Evolutionary conservation across 192 early-diverging fungal species (phyloP), one percentile per base, ranked within the genome.

Genomic region (Linnemannia elongata): DNA sequence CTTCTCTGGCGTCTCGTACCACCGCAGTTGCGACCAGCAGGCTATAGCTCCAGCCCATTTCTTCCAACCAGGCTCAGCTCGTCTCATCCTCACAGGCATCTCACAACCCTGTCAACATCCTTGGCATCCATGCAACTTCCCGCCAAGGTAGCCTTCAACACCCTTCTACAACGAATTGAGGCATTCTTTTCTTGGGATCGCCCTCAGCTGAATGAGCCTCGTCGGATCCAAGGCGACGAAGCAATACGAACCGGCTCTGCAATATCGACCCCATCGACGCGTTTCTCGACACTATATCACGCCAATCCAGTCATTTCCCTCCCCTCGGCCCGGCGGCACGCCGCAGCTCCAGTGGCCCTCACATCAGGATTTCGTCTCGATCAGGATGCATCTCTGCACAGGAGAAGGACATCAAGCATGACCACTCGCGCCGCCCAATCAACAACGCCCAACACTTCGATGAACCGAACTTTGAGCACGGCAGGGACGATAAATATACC

Each of bases 1-100:
- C 17, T 82, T 27, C 75, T 82, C 30, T 73, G 70, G 75, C 74
- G 81, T 30, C 15, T 82, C 42, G 55, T 77, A 7, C 41, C 81
- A 39, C 54, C 27, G 27, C 68, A 49, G 18, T 44, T 57, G 44
- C 38, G 38, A 22, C 74, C 36, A 27, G 18, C 69, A 57, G 38
- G 55, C 13, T 49, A 69, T 49, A 10, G 17, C 30, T 55, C 39
- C 18, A 35, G 15, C 24, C 17, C 69, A 18, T 45, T 33, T 10
- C 15, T 33, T 17, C 66, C 52, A 33, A 0, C 63, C n/a, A 77
- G 42, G 15, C 20, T 77, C 36, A 44, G 35, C 13, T 66, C 66
- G n/a, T 33, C 22, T 20, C 13, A 35, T 22, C 30, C 47, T 49
- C 18, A 70, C n/a, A 52, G 71, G 5, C 38, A 72, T 49, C 52